Evolutionary conservation across 2,329 filamentous ascomycete genomes (phyloP).

Genomic region (Simplicillium aogashimaense): DNA sequence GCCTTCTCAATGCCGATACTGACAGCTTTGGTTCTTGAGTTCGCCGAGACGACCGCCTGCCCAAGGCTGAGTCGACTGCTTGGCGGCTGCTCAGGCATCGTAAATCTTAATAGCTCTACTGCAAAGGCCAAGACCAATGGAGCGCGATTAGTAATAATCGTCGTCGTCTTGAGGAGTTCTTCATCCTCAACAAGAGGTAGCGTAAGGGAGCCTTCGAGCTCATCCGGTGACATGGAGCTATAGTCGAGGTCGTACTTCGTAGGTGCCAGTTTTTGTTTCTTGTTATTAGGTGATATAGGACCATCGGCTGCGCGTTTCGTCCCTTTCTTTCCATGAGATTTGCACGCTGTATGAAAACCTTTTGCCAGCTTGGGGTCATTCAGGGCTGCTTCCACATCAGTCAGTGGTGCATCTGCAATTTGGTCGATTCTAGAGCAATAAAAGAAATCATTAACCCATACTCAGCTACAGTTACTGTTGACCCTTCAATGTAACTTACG

Average conservation of each 20-base stretch:
- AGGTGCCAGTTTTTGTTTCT: constrained; percentile 21
- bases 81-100: constrained; percentile 75
- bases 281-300: constrained; percentile 11
- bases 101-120: constrained; percentile 62
- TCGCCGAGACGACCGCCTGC: constrained; percentile 75
- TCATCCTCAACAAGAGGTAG: constrained; percentile 51
- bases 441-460: background rate
- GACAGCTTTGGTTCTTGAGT: constrained; percentile 67
- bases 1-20: constrained; percentile 61
- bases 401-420: constrained; percentile 38
- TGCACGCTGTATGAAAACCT: constrained; percentile 43
- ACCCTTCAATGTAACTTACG: constrained; percentile 35
- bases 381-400: constrained; percentile 34
- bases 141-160: constrained; percentile 67
- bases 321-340: constrained; percentile 35
- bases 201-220: constrained; percentile 52
- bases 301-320: constrained; percentile 19
- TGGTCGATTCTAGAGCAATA: constrained; percentile 35
- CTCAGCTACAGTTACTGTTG: background rate
- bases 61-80: constrained; percentile 77
- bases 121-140: constrained; percentile 76
- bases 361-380: constrained; percentile 39
- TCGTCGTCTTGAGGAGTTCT: constrained; percentile 44
- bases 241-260: constrained; percentile 26
- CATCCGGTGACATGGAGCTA: constrained; percentile 36